Evolutionary conservation across 306 rosid species (phyloP).

Genomic region (Nissolia schottii): DNA sequence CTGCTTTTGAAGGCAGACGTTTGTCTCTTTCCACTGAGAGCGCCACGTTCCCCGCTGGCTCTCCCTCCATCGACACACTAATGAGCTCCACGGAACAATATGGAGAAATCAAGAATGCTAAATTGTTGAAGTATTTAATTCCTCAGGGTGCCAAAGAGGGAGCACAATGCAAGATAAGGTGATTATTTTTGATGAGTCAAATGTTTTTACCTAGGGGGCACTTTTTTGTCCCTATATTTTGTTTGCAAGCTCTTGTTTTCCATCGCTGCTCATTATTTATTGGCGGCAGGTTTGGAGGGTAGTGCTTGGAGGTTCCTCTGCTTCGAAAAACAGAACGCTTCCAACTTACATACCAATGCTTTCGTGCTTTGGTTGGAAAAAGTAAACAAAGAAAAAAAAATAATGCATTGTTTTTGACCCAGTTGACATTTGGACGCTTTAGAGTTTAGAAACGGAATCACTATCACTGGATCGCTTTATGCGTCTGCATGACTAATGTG

Average conservation of each 20-base stretch:
- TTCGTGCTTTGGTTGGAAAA: constrained; percentile 15
- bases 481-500: too few species aligned
- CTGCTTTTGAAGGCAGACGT: constrained; percentile 24
- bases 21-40: constrained; percentile 41
- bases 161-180: not conserved
- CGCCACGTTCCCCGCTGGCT: constrained; percentile 20
- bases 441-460: not conserved
- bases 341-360: constrained; percentile 12
- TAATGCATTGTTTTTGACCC: not conserved
- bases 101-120: not conserved
- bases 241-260: not conserved
- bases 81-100: not conserved
- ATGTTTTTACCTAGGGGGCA: not conserved
- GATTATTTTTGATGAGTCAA: constrained; percentile 7
- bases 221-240: not conserved
- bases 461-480: not conserved
- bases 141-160: not conserved
- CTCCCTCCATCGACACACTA: constrained; percentile 47
- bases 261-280: not conserved
- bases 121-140: constrained; percentile 1
- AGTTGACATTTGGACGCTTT: constrained; percentile 29
- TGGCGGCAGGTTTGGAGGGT: constrained; percentile 16
- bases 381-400: not conserved
- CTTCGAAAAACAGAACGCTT: not conserved
- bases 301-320: constrained; percentile 18